Percentiles rank a stretch among this genome's conserved stretches.
These are phyloP conservation scores for Globisporangium yorkense DNA, from an alignment of 352 stramenopile genomes.

Conservation along the genomic window DNA sequence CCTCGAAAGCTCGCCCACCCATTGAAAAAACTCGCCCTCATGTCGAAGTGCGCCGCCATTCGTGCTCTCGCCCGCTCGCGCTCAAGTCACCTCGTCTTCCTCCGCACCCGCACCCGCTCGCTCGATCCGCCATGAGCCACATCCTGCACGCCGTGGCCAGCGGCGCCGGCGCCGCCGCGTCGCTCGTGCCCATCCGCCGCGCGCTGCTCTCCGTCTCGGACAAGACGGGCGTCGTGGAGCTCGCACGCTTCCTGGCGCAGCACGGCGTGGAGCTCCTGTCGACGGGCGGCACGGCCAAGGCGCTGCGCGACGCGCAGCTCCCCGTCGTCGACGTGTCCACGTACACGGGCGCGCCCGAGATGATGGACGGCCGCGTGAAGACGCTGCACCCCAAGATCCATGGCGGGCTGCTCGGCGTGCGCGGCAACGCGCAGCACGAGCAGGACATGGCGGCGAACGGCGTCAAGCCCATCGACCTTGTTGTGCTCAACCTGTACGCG, in stretches of 20 bases:
- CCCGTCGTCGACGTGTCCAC: constrained; percentile 96
- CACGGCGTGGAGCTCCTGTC: constrained; percentile 96
- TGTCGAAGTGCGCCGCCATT: constrained; percentile 14
- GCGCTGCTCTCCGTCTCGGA: constrained; percentile 99
- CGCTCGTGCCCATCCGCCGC: constrained; percentile 91
- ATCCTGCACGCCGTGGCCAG: constrained; percentile 78
- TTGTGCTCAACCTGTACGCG: constrained; percentile 99
- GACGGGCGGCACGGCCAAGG: constrained; percentile 97
- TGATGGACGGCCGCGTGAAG: constrained; percentile 99
- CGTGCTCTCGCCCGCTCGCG: constrained; percentile 1
- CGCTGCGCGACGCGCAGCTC: constrained; percentile 92
- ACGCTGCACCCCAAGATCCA: constrained; percentile 99
- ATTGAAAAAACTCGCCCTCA: neutral
- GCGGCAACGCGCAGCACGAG: constrained; percentile 96
- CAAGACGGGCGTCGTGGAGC: constrained; percentile 97
- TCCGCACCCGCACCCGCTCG: neutral
- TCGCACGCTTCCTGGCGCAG: constrained; percentile 91
- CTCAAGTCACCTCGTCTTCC: neutral
- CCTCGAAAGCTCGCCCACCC: neutral
- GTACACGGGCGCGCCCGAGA: constrained; percentile 97
- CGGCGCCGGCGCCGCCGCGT: constrained; percentile 37
- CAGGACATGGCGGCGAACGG: constrained; percentile 94
- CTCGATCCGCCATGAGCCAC: constrained; percentile 50
- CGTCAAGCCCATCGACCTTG: constrained; percentile 98
- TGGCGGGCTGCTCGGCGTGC: constrained; percentile 96